Conservation (phyloP, 352 stramenopile genomes). For the Pythium angustatum region DNA sequence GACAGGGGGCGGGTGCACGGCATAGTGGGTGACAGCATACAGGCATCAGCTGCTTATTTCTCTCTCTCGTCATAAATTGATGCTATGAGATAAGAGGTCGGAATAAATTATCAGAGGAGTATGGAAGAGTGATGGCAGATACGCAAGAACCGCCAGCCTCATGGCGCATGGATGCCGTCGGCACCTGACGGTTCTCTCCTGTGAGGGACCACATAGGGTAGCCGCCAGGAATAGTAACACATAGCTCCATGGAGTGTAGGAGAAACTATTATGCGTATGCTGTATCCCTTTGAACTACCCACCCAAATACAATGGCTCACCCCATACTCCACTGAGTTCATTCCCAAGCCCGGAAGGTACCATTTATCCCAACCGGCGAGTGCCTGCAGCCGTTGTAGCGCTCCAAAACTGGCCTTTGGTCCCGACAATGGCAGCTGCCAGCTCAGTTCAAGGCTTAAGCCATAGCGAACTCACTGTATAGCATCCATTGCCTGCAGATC, state of each 20-base stretch:
- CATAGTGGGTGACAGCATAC: constrained; percentile 1
- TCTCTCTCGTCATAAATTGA: background rate
- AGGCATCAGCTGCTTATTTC: constrained; percentile 3
- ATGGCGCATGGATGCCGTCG: constrained; percentile 5
- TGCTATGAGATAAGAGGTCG: constrained; percentile 3
- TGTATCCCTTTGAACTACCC: background rate
- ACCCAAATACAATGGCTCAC: constrained; percentile 2
- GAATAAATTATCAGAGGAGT: background rate
- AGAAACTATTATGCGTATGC: background rate
- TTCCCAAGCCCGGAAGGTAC: constrained; percentile 6
- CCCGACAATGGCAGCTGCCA: constrained; percentile 12
- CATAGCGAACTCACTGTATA: constrained; percentile 21
- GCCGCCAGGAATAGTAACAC: background rate
- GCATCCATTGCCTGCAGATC: constrained; percentile 16
- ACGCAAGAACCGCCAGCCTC: background rate
- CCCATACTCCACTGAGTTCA: background rate
- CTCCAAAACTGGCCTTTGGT: constrained; percentile 10
- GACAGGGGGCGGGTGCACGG: constrained; percentile 7
- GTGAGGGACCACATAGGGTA: constrained; percentile 7
- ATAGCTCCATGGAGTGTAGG: constrained; percentile 4
- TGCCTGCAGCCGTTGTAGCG: background rate
- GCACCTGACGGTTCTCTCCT: background rate
- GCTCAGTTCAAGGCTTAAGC: constrained; percentile 14
- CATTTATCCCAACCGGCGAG: constrained; percentile 15
- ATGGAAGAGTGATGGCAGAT: constrained; percentile 7